Percentiles rank a stretch among this genome's conserved stretches.
Evolutionary conservation across 2,329 filamentous ascomycete genomes (phyloP).

Genomic region (Xylaria polymorpha): DNA sequence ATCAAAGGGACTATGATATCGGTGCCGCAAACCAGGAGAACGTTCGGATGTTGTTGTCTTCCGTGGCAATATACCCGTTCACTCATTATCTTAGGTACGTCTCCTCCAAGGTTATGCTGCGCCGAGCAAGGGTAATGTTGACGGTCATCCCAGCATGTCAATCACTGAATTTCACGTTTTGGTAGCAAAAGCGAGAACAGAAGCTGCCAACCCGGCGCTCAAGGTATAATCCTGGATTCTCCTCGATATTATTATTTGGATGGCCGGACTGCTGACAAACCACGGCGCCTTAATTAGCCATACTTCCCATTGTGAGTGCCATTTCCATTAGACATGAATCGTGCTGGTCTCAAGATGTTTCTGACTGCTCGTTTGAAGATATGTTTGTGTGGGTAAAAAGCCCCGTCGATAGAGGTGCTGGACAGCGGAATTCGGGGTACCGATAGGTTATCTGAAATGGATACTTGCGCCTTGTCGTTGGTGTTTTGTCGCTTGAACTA

Average conservation of each 20-base stretch:
- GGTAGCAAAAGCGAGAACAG: conserved; percentile 61
- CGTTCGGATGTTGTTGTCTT: conserved; percentile 64
- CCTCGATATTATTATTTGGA: conserved; percentile 15
- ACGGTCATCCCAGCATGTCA: conserved; percentile 60
- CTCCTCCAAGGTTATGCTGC: neutral
- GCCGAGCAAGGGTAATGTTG: conserved; percentile 8
- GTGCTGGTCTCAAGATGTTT: conserved; percentile 16
- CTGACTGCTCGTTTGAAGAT: conserved; percentile 54
- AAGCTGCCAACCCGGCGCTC: conserved; percentile 60
- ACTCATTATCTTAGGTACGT: conserved; percentile 61
- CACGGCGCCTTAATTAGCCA: conserved; percentile 54
- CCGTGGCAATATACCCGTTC: conserved; percentile 68
- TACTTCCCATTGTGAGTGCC: conserved; percentile 70
- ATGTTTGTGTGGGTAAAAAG: conserved; percentile 72
- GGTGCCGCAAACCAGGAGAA: conserved; percentile 66
- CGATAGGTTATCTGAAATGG: conserved; percentile 2
- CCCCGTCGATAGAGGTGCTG: conserved; percentile 50
- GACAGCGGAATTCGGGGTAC: conserved; percentile 3
- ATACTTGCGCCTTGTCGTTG: conserved; percentile 2
- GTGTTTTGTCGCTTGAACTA: conserved; percentile 18
- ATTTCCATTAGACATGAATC: conserved; percentile 4
- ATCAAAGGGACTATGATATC: conserved; percentile 63
- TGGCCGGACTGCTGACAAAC: conserved; percentile 39
- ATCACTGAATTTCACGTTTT: conserved; percentile 68
- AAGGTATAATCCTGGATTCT: conserved; percentile 59